Evolutionary conservation across 176 grass and related monocot genomes (phyloP), one percentile per base, ranked within the genome.

Genomic region (Triticum monococcum): DNA sequence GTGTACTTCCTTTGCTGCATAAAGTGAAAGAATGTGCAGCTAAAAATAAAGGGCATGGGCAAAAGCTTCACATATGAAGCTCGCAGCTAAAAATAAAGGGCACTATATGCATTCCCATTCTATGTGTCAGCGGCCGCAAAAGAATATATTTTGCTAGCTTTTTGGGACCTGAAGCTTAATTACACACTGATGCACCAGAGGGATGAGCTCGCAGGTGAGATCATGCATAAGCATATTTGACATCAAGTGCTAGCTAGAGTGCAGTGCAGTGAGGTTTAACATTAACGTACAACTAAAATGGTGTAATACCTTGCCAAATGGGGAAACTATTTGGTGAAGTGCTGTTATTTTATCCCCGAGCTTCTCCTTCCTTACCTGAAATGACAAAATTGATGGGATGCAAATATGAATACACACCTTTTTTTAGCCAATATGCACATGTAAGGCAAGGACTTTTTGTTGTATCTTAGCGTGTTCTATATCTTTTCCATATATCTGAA

Each of bases 361-460:
- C 73, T 86, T 93, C 87, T 95, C 94, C 81, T 95, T 95, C 63
- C 94, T 95, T 12, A 95, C 91, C 94, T 95, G 93, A 81, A 92
- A 92, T 12, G 59, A 79, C 37, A 70, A 52, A 25, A 33, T 64
- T 2, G 7, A 32, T 71, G n/a, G 79, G 17, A 83, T 68, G 7
- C 35, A 32, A 3, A 32, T 46, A 45, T 36, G 7, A 59, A 59
- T 9, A 59, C 18, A 41, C 28, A 28, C 35, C 3, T 9, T 68
- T 52, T 50, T 52, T 5, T 5, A 23, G 7, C 20, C 56, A 59
- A 3, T 22, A 13, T 52, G 26, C 41, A 59, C 3, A 68, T 16
- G 64, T 64, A 68, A 50, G 28, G 62, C 30, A 87, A 35, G 12
- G 45, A 43, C 7, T 43, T 26, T n/a, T 64, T 74, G 30, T 22